phyloP scores from a whole-genome alignment of 176 grass and related monocot genomes.

The Oryza rufipogon region DNA sequence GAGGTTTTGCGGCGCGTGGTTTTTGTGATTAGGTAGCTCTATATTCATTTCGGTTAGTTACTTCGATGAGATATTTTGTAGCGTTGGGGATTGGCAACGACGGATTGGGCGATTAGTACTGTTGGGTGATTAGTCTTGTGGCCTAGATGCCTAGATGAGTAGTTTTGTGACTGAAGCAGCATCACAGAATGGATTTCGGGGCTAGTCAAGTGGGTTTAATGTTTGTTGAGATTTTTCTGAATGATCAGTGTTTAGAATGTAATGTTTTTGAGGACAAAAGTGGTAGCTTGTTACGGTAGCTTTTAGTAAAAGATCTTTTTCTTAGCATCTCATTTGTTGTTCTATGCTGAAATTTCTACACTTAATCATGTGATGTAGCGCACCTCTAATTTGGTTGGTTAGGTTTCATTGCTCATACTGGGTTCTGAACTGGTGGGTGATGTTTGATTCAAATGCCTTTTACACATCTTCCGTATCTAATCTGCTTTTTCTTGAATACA shows the following conservation, averaged over 20 bases:
- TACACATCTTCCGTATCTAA: neutral
- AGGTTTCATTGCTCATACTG: neutral
- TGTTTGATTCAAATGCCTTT: neutral
- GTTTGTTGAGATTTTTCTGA: neutral
- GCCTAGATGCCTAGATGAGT: neutral
- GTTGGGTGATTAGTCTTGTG: neutral
- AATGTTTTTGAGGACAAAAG: neutral
- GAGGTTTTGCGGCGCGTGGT: neutral
- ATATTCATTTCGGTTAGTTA: neutral
- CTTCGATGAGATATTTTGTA: neutral
- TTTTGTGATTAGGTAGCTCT: neutral
- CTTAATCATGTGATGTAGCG: neutral
- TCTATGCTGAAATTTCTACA: neutral
- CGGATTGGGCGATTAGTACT: neutral
- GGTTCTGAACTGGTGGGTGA: neutral
- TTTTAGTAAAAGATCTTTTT: neutral
- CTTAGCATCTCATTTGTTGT: neutral
- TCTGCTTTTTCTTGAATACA: neutral
- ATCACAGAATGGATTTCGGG: neutral
- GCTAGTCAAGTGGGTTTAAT: neutral
- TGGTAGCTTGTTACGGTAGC: neutral
- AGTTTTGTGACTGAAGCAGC: neutral
- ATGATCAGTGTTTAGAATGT: neutral
- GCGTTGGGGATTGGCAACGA: neutral
- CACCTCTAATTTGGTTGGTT: neutral